Conservation (phyloP, 495 filamentous ascomycete species). For the Aspergillus incahuasiensis region DNA sequence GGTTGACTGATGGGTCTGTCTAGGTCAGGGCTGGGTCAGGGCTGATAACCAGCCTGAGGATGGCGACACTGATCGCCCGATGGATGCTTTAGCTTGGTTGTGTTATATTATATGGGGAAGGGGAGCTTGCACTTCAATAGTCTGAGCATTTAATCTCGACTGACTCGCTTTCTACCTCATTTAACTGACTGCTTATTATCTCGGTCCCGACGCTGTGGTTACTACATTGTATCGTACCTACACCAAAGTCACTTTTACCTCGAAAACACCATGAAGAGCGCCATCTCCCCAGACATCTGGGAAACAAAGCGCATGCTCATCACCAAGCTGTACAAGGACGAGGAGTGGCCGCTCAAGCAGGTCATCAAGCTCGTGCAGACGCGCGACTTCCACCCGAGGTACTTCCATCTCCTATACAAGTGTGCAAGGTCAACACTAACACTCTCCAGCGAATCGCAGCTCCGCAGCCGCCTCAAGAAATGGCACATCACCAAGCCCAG, state of each 20-base stretch:
- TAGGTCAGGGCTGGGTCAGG: not conserved
- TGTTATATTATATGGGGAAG: conserved; percentile 3
- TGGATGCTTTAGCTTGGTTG: not conserved
- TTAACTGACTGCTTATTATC: not conserved
- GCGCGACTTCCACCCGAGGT: conserved; percentile 13
- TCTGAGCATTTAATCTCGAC: not conserved
- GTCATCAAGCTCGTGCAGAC: conserved; percentile 14
- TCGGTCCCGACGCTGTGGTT: too few relatives aligned
- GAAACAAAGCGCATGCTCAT: conserved; percentile 12
- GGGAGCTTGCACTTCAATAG: not conserved
- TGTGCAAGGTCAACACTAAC: too few relatives aligned
- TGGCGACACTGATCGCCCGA: conserved; percentile 6
- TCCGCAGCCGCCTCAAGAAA: conserved; percentile 15
- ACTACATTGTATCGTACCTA: too few relatives aligned
- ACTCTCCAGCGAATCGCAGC: conserved; percentile 6
- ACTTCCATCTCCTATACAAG: not conserved
- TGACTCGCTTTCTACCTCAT: not conserved
- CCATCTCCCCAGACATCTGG: conserved; percentile 14
- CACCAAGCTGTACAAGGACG: conserved; percentile 14
- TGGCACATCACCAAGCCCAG: conserved; percentile 18
- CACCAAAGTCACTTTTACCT: not conserved
- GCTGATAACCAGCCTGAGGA: not conserved
- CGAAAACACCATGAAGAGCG: conserved; percentile 7
- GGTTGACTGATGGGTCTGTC: too few relatives aligned
- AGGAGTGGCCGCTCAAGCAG: conserved; percentile 19